Evolutionary conservation across 352 stramenopile species (phyloP).

Genomic region (Phytophthora quininea): DNA sequence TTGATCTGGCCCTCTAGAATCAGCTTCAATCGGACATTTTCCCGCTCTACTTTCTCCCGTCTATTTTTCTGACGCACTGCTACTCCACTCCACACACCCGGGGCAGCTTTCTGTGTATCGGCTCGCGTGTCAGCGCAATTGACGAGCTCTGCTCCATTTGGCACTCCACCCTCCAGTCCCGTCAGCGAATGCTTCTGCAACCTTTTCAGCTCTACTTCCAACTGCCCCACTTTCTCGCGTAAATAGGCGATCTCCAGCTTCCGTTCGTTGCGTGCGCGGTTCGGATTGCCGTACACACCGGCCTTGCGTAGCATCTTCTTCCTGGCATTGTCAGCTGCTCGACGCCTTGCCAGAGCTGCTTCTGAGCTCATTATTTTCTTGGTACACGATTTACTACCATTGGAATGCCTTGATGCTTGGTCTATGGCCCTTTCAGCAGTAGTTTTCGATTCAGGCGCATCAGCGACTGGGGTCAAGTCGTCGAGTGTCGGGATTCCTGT

Average conservation of each 20-base stretch:
- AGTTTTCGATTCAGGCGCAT: not conserved
- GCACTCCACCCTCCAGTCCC: not conserved
- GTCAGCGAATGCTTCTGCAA: conserved; percentile 13
- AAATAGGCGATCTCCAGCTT: conserved; percentile 41
- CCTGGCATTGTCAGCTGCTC: conserved; percentile 22
- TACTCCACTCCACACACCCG: conserved; percentile 30
- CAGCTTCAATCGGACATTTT: conserved; percentile 26
- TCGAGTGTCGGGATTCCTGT: conserved; percentile 7
- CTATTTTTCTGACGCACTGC: conserved; percentile 13
- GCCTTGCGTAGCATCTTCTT: conserved; percentile 22
- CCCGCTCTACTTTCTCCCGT: conserved; percentile 26
- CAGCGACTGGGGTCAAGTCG: not conserved
- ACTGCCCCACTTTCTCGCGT: conserved; percentile 19
- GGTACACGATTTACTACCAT: no score
- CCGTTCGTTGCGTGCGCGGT: conserved; percentile 36
- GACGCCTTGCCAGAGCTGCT: conserved; percentile 18
- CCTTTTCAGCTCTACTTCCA: conserved; percentile 12
- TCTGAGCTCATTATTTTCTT: conserved; percentile 3
- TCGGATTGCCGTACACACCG: conserved; percentile 26
- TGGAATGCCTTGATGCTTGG: not conserved
- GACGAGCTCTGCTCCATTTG: not conserved
- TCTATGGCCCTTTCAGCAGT: not conserved
- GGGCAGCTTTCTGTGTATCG: not conserved
- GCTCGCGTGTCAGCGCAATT: no score
- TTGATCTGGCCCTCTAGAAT: conserved; percentile 43